phyloP scores from a whole-genome alignment of 176 grass and related monocot species.

The Juncus inflexus region DNA sequence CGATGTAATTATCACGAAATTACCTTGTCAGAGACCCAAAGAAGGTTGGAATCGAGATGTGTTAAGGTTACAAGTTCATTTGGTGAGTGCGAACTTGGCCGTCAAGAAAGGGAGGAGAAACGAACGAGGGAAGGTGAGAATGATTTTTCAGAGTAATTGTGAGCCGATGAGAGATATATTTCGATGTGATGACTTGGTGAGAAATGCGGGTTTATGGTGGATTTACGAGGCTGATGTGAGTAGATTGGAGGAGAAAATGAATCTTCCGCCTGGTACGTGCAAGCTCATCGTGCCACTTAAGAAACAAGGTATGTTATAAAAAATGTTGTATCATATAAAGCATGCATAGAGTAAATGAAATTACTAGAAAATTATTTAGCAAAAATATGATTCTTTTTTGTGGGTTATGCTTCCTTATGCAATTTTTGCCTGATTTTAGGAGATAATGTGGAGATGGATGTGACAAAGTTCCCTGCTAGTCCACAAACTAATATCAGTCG shows the following conservation, averaged over 20 bases:
- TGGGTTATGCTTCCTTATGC: too few relatives aligned
- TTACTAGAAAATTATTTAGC: too few relatives aligned
- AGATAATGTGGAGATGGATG: not conserved
- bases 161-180: conserved; percentile 87
- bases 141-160: conserved; percentile 55
- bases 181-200: conserved; percentile 56
- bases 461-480: not conserved
- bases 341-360: too few relatives aligned
- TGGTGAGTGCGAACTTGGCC: conserved; percentile 45
- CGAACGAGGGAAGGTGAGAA: conserved; percentile 29
- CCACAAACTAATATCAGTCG: too few relatives aligned
- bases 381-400: too few relatives aligned
- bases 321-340: too few relatives aligned
- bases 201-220: conserved; percentile 55
- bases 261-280: conserved; percentile 62
- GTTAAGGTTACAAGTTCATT: conserved; percentile 66
- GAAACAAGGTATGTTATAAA: conserved; percentile 37
- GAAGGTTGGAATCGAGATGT: conserved; percentile 56
- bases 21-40: conserved; percentile 46
- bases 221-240: conserved; percentile 46
- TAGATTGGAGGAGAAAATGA: conserved; percentile 58
- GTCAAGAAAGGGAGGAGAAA: conserved; percentile 31
- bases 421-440: conserved; percentile 16
- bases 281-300: conserved; percentile 56
- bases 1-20: conserved; percentile 52